phyloP scores from a whole-genome alignment of 2,329 filamentous ascomycete genomes.

The Stagonosporopsis vannaccii region DNA sequence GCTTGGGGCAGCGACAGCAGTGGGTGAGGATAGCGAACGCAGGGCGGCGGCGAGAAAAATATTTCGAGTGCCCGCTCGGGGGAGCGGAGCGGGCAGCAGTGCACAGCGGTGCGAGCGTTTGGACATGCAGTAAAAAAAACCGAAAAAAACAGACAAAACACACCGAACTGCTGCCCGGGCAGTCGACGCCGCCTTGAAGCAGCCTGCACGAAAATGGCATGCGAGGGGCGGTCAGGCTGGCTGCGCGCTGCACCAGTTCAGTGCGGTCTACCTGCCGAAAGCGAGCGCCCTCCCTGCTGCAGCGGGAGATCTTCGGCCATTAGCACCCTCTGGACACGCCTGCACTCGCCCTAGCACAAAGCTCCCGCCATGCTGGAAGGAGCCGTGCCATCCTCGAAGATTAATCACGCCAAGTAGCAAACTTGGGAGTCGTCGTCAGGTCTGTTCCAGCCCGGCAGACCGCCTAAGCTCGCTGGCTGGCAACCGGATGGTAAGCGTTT shows the following conservation, averaged over 20 bases:
- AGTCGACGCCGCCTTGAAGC: neutral
- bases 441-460: conserved; percentile 35
- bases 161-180: conserved; percentile 9
- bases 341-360: conserved; percentile 22
- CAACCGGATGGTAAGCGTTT: conserved; percentile 37
- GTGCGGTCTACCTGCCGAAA: conserved; percentile 32
- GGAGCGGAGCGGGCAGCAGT: neutral
- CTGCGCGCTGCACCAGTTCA: neutral
- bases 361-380: conserved; percentile 35
- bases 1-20: neutral
- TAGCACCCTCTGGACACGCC: conserved; percentile 2
- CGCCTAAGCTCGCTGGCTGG: conserved; percentile 36
- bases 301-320: conserved; percentile 38
- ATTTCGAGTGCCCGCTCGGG: conserved; percentile 4
- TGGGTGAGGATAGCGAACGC: neutral
- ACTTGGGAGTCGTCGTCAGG: conserved; percentile 29
- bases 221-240: conserved; percentile 16
- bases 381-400: conserved; percentile 36
- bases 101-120: neutral
- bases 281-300: conserved; percentile 11
- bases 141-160: neutral
- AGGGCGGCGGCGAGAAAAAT: neutral
- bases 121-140: neutral
- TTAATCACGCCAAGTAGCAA: conserved; percentile 33
- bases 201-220: conserved; percentile 3